phyloP scores from a whole-genome alignment of 2,329 filamentous ascomycete species.

The Madurella fahalii region DNA sequence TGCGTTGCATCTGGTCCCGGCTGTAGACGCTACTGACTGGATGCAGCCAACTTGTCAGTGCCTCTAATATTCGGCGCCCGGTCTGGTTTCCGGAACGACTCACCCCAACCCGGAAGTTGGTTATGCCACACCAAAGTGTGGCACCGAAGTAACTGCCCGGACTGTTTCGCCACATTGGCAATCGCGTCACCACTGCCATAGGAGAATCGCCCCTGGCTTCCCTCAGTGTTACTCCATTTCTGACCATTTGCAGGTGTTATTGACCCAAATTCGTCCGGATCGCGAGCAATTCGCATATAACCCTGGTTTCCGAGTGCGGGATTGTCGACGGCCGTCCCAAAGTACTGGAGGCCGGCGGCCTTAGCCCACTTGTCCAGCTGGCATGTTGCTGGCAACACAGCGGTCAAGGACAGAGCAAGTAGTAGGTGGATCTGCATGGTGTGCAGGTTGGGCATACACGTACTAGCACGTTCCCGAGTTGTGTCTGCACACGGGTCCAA shows the following conservation, averaged over 20 bases:
- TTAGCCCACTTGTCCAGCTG: constrained; percentile 49
- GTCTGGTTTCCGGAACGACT: constrained; percentile 5
- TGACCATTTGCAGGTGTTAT: constrained; percentile 58
- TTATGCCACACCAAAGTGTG: constrained; percentile 53
- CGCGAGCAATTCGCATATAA: constrained; percentile 41
- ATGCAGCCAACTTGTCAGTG: neutral
- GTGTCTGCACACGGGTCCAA: too few relatives aligned
- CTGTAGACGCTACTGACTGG: constrained; percentile 10
- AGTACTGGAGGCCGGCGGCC: constrained; percentile 55
- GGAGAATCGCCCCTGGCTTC: constrained; percentile 51
- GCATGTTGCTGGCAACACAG: neutral
- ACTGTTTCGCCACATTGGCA: constrained; percentile 42
- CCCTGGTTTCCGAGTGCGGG: constrained; percentile 45
- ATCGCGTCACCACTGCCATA: constrained; percentile 54
- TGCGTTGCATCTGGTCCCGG: constrained; percentile 14
- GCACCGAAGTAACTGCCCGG: constrained; percentile 53
- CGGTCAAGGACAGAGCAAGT: neutral
- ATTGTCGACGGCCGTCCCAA: constrained; percentile 62
- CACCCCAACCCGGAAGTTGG: constrained; percentile 50
- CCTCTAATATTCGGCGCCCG: too few relatives aligned
- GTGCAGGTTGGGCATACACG: too few relatives aligned
- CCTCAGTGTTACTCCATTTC: constrained; percentile 56
- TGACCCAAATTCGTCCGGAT: constrained; percentile 56
- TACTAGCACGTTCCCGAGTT: too few relatives aligned
- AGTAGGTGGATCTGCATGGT: too few relatives aligned